Conservation (phyloP, 768 basidiomycete genomes). For the Auriscalpium microsporum region DNA sequence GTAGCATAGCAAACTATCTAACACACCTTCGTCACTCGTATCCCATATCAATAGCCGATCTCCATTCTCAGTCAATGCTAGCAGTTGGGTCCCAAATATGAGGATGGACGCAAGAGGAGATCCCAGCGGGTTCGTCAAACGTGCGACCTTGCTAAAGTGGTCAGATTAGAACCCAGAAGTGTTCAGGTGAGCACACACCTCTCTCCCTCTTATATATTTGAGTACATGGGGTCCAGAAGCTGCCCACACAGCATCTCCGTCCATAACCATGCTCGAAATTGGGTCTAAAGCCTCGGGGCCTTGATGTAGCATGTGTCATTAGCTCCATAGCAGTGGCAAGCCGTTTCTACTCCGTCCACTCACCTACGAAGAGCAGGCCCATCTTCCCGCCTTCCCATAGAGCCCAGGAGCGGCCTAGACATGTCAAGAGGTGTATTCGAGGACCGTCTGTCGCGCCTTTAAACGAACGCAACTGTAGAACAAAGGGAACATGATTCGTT, state of each 20-base stretch:
- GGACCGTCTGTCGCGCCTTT: constrained; percentile 84
- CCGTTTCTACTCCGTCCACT: constrained; percentile 26
- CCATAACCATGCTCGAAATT: constrained; percentile 72
- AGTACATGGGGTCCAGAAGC: constrained; percentile 59
- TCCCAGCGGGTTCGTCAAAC: constrained; percentile 58
- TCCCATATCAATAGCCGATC: constrained; percentile 74
- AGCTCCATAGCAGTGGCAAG: constrained; percentile 1
- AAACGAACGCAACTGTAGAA: constrained; percentile 73
- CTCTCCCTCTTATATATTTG: constrained; percentile 84
- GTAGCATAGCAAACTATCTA: background rate
- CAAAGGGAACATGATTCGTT: constrained; percentile 85
- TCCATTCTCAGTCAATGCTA: constrained; percentile 76
- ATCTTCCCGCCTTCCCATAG: constrained; percentile 96
- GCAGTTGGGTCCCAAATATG: constrained; percentile 73
- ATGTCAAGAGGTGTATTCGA: constrained; percentile 75
- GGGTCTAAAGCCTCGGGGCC: constrained; percentile 74
- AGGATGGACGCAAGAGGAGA: constrained; percentile 53
- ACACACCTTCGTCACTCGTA: constrained; percentile 48
- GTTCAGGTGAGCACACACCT: constrained; percentile 35
- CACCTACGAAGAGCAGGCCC: constrained; percentile 87
- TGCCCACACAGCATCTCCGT: constrained; percentile 82
- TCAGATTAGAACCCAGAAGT: background rate
- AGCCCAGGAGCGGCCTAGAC: constrained; percentile 85
- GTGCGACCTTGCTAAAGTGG: constrained; percentile 35
- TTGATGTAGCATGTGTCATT: constrained; percentile 21